Percentiles rank a stretch among this genome's conserved stretches.
These are phyloP conservation scores for Climacium dendroides DNA, from an alignment of 225 moss, liverwort and hornwort species.

Conservation along the genomic window DNA sequence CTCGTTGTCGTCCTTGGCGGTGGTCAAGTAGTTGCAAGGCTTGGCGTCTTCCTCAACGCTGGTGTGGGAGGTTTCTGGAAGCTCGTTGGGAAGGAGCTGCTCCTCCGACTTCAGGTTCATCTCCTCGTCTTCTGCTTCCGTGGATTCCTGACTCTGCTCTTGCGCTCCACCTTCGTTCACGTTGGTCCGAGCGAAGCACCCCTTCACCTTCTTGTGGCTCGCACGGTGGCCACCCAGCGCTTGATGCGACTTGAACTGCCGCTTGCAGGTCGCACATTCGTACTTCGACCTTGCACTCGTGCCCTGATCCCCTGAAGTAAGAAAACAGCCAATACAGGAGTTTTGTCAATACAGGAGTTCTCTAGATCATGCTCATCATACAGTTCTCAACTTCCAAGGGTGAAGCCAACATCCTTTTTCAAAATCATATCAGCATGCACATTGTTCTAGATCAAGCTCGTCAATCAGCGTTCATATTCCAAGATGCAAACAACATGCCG, in stretches of 20 bases:
- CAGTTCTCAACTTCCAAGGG: not conserved
- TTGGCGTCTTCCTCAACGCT: conserved; percentile 35
- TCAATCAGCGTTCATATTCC: not conserved
- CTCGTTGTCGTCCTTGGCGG: conserved; percentile 75
- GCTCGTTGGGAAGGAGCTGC: conserved; percentile 38
- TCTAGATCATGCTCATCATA: not conserved
- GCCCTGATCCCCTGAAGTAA: conserved; percentile 32
- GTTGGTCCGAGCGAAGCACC: conserved; percentile 78
- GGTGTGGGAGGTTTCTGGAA: conserved; percentile 46
- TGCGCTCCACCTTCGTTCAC: conserved; percentile 41
- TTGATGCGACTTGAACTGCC: conserved; percentile 89
- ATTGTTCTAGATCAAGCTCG: not conserved
- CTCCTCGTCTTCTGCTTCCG: conserved; percentile 65
- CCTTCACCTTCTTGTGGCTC: conserved; percentile 98
- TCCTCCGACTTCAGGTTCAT: conserved; percentile 45
- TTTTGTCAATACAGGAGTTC: not conserved
- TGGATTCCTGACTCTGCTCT: conserved; percentile 44
- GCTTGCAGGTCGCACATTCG: conserved; percentile 73
- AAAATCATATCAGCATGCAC: not conserved
- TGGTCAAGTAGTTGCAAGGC: conserved; percentile 29
- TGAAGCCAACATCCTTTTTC: not conserved
- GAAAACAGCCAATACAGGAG: not conserved
- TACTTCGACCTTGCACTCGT: conserved; percentile 48
- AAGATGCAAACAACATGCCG: not conserved
- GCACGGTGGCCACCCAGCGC: conserved; percentile 95